Percentiles rank a stretch among this genome's conserved stretches.
These are phyloP conservation scores for Kalmanozyma brasiliensis DNA, from an alignment of 1,284 basidiomycete species.

Conservation along the genomic window DNA sequence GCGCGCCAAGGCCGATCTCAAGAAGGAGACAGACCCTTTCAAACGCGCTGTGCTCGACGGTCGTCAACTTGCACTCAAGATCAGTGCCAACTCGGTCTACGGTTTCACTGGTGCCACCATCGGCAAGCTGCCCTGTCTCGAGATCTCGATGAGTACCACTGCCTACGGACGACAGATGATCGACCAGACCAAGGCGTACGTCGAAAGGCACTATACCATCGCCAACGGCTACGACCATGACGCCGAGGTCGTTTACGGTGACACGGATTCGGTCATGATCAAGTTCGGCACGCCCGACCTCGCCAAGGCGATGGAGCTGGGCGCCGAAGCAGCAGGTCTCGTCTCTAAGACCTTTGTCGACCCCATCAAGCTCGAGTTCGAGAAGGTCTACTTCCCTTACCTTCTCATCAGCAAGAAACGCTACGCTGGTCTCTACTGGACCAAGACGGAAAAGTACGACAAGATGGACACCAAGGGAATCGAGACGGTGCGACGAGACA, in stretches of 20 bases:
- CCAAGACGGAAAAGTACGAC: conserved; percentile 61
- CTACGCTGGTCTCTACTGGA: conserved; percentile 68
- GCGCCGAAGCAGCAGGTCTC: conserved; percentile 91
- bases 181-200: conserved; percentile 63
- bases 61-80: conserved; percentile 66
- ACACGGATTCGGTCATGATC: conserved; percentile 68
- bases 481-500: conserved; percentile 68
- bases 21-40: conserved; percentile 67
- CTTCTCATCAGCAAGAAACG: conserved; percentile 68
- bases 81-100: conserved; percentile 68
- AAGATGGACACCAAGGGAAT: conserved; percentile 69
- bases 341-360: conserved; percentile 71
- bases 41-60: conserved; percentile 67
- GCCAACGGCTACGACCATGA: conserved; percentile 67
- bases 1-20: conserved; percentile 66
- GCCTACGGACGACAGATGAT: conserved; percentile 68
- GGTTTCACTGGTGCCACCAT: conserved; percentile 67
- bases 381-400: conserved; percentile 68
- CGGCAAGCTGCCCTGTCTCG: conserved; percentile 66
- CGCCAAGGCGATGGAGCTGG: conserved; percentile 69
- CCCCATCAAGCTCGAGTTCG: conserved; percentile 68
- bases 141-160: conserved; percentile 68
- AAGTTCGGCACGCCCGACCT: conserved; percentile 65
- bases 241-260: conserved; percentile 66
- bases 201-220: conserved; percentile 65